Evolutionary conservation across 441 rosid genomes (phyloP).

Genomic region (Populus hybrid): DNA sequence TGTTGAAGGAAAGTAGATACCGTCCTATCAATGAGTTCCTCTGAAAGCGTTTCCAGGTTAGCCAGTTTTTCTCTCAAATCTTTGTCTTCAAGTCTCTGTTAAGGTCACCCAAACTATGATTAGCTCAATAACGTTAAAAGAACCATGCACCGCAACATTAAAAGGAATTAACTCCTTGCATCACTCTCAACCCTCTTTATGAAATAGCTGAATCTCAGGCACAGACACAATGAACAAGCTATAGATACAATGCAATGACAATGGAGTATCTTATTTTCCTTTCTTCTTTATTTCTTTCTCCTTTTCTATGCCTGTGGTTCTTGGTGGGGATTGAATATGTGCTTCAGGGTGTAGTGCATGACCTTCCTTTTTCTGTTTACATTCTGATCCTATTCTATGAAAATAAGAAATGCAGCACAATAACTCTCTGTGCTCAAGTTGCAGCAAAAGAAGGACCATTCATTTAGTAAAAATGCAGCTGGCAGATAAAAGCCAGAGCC

Average conservation of each 20-base stretch:
- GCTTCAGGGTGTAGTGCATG: background rate
- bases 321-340: background rate
- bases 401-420: background rate
- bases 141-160: background rate
- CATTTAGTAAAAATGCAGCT: background rate
- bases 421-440: background rate
- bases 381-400: background rate
- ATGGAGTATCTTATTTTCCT: background rate
- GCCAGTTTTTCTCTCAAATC: conserved; percentile 57
- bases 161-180: background rate
- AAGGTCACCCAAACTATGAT: conserved; percentile 10
- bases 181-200: background rate
- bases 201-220: background rate
- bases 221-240: background rate
- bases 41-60: conserved; percentile 50
- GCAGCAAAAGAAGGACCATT: background rate
- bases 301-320: background rate
- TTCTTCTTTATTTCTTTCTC: background rate
- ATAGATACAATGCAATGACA: background rate
- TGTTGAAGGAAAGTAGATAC: conserved; percentile 60
- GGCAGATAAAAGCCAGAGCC: background rate
- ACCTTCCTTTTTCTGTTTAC: background rate
- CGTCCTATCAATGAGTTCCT: conserved; percentile 59
- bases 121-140: conserved; percentile 1
- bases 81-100: conserved; percentile 61